A percentile compares a stretch with the other conserved stretches of the same genome.
These are phyloP conservation scores for Chamaecrista fasciculata DNA, from an alignment of 306 rosid species.

Conservation along the genomic window DNA sequence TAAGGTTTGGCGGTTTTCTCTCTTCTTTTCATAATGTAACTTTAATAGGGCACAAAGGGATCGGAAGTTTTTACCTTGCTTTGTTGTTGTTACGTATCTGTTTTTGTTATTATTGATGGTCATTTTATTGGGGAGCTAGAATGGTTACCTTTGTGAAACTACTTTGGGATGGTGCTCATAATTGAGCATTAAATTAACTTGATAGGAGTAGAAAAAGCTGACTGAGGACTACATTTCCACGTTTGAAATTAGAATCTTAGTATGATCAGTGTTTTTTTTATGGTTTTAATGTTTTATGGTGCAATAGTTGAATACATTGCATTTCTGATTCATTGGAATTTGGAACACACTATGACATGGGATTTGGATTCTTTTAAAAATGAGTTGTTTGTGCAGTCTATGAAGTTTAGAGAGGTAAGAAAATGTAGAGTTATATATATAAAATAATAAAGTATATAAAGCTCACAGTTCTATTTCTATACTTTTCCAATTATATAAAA, in stretches of 20 bases:
- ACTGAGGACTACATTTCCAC: not conserved
- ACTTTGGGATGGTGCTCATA: not conserved
- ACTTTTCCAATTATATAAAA: too few relatives aligned
- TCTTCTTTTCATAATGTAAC: constrained; percentile 18
- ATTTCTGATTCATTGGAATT: not conserved
- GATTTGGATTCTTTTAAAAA: too few relatives aligned
- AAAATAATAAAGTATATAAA: too few relatives aligned
- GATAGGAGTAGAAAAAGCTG: not conserved
- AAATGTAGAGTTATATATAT: too few relatives aligned
- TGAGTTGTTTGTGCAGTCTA: too few relatives aligned
- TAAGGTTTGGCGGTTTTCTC: constrained; percentile 27
- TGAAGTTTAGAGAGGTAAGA: too few relatives aligned
- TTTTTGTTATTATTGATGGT: not conserved
- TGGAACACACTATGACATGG: too few relatives aligned
- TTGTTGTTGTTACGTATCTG: constrained; percentile 21
- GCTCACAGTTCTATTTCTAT: too few relatives aligned
- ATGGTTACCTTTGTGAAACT: constrained; percentile 9
- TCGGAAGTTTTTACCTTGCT: not conserved
- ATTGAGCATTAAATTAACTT: not conserved
- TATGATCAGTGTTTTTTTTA: too few relatives aligned
- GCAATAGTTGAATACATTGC: not conserved
- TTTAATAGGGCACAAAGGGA: constrained; percentile 9
- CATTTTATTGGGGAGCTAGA: constrained; percentile 19
- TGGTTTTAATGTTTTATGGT: not conserved
- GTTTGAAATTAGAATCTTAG: not conserved